Evolutionary conservation across 257 asterid species (phyloP), one percentile per base, ranked within the genome.

Genomic region (Coffea canephora): DNA sequence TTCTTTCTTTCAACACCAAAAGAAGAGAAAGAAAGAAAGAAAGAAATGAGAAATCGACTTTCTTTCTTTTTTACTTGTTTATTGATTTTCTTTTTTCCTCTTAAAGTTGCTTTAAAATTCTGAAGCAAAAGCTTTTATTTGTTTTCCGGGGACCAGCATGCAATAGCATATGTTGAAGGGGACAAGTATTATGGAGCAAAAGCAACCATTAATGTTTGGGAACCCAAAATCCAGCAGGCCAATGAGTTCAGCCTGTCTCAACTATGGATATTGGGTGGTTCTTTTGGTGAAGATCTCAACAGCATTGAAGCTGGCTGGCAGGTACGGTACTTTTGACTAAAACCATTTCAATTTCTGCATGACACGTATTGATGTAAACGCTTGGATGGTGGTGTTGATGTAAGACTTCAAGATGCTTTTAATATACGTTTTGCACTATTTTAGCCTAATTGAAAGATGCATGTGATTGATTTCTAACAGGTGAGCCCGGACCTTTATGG

Each of bases 251-350:
- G 98, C 84, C 82, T 89, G 85, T 91, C 98, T 67, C 98, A 93
- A 86, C 87, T 93, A 81, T 93, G 98, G 98, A 88, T 93, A 45
- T 82, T 91, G 52, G 96, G 98, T 23, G 98, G 98, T 74, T 91
- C 97, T 61, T 91, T 90, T 74, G 97, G 97, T 48, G 94, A 91
- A 87, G 96, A 90, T 84, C 97, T 93, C 57, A 91, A 93, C 85
- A 93, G 97, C 92, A 91, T 93, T 74, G 97, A 93, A 87, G 97
- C 97, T 85, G 97, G 85, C 27, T 82, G 85, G 85, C 98, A 94
- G 97, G 98, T 94, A 88, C 54, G 69, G 52, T 70, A 62, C 27
- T 16, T 64, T 69, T 71, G 6, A 31, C 13, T 71, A 16, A 27
- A 67, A 25, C 43, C 46, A 13, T 10, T 64, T n/a, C 34, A n/a